phyloP scores from a whole-genome alignment of 2,329 filamentous ascomycete genomes.

The Pseudogymnoascus sp. region DNA sequence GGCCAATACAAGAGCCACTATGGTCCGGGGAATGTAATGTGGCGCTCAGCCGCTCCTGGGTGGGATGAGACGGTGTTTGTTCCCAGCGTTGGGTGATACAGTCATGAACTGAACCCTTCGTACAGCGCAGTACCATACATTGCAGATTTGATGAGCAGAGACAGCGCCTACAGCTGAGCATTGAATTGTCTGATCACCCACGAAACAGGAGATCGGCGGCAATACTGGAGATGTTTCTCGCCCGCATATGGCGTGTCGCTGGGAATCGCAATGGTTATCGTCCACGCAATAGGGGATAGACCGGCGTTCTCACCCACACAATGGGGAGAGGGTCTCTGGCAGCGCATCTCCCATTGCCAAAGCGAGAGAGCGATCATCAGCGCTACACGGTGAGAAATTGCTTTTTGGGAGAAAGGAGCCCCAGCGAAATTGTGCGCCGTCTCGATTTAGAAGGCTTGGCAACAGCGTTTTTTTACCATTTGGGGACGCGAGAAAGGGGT shows the following conservation, averaged over 20 bases:
- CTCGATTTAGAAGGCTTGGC: slow-evolving; percentile 3
- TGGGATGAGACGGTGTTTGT: neutral
- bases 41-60: neutral
- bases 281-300: neutral
- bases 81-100: neutral
- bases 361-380: neutral
- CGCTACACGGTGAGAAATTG: neutral
- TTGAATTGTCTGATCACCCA: neutral
- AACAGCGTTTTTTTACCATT: neutral
- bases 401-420: neutral
- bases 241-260: neutral
- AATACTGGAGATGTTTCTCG: neutral
- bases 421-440: neutral
- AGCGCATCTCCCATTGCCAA: neutral
- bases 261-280: neutral
- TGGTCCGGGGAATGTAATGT: neutral
- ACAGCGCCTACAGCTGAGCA: neutral
- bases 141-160: neutral
- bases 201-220: neutral
- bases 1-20: neutral
- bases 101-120: neutral
- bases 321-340: neutral
- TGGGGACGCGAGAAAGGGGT: neutral
- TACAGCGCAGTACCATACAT: neutral
- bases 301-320: neutral